Evolutionary conservation across 371 early-diverging fungal species (phyloP), one percentile per base, ranked within the genome.

Genomic region (Lichtheimia ornata): DNA sequence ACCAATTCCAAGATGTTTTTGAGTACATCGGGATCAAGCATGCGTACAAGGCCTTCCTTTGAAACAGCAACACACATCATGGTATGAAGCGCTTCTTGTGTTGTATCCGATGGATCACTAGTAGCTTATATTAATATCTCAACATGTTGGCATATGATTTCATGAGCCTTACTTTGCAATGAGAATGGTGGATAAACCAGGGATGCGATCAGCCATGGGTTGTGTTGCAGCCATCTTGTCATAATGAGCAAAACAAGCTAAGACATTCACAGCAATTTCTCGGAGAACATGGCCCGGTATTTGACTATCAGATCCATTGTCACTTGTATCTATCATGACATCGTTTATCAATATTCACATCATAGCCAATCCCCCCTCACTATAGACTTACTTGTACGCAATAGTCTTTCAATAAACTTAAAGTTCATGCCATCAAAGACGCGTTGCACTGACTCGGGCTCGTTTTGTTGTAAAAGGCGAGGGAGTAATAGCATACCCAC

Each of bases 401-500:
- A 54, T 11, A 81, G 58, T 9, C 81, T 71, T 58, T 81, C 81
- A 59, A 81, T 66, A 54, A 81, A 81, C 45, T 68, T 72, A 54
- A 81, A 81, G 44, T 81, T 81, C 81, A 81, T 81, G 50, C 71
- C 74, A 49, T 76, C 67, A 52, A 76, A 81, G 0, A 76, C 81
- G 58, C 62, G 70, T 45, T 72, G 70, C 1, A 81, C 59, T 6
- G 67, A 49, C n/a, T 66, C 62, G 3, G 44, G 42, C 17, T 76
- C 64, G 55, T 74, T 68, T n/a, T 73, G 71, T 30, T 80, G 65
- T 0, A 84, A 57, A 5, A 84, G 58, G 49, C 77, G 72, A 6
- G 84, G 84, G 9, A 84, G 53, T n/a, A 84, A 66, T 44, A 80
- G 63, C 71, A 84, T 76, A 11, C 79, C 84, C 14, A 80, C 79